Base-by-base conservation (phyloP, 2,329 filamentous ascomycete genomes). In the Sporothrix inflata region DNA sequence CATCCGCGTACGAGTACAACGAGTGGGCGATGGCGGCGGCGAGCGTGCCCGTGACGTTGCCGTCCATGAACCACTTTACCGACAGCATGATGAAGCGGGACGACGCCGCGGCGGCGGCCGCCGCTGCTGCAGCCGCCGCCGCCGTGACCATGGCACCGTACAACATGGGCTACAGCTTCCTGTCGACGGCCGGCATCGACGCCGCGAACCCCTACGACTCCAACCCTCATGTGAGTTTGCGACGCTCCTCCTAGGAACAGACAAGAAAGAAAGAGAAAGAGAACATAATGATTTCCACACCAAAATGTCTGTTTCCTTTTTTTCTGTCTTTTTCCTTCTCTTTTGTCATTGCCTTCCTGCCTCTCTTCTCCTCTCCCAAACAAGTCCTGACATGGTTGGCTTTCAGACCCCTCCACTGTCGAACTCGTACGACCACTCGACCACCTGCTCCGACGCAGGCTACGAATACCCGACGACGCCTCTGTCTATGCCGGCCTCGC, bases 401-500 rank as follows among this genome's bases (percentile, higher is more conserved):
- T 60, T 53, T 80, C 83, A 94, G 92, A 94, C 92, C 81, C 92
- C 92, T 83, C 90, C 92, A 79, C 88, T 94, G 77, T 92, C 90
- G 78, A 90, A 92, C 79, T 91, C 89, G 38, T 92, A 90, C 80
- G 90, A 92, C 77, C 87, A 89, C 79, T 92, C 90, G 69, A 83
- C 87, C 74, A 85, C 84, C 77, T 89, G 88, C 80, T 90, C 88
- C 42, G 88, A 90, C 71, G 78, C 79, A 76, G 83, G 85, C 74
- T 90, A 87, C 78, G 87, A 89, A 75, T 90, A 90, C 81, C 91
- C 91, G 49, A 88, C 87, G 57, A 93, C 91, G 70, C 91, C 91
- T 74, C 83, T 91, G 75, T 92, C 90, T n/a, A 90, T 93, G 88
- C 90, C 90, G 42, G 86, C 86, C 63, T 92, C 91, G 60, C 91